These are phyloP conservation scores for Craspedostauros australis DNA, from an alignment of 108 stramenopile genomes.

Conservation along the genomic window DNA sequence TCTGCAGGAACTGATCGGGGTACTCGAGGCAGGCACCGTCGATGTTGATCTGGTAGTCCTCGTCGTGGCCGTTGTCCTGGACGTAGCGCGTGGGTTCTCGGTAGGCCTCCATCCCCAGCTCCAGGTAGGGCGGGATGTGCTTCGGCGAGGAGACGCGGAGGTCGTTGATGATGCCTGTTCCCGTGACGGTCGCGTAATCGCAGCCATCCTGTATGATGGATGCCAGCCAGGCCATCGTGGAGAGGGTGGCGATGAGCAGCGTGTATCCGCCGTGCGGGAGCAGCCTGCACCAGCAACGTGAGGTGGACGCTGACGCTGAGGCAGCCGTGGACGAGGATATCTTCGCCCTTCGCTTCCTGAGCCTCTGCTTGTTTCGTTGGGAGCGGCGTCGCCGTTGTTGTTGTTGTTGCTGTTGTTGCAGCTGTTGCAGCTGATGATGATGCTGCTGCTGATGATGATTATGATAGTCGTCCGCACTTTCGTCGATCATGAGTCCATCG, in stretches of 20 bases:
- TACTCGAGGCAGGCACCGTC: slow-evolving; percentile 33
- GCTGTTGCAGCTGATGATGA: no score
- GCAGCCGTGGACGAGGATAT: no score
- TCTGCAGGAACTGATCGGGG: slow-evolving; percentile 30
- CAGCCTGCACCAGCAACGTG: no score
- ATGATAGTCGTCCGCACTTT: no score
- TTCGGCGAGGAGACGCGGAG: slow-evolving; percentile 19
- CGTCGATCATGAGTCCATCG: no score
- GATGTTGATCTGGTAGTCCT: neutral
- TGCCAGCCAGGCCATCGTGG: slow-evolving; percentile 42
- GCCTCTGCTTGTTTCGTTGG: no score
- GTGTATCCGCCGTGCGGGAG: slow-evolving; percentile 40
- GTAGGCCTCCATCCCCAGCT: slow-evolving; percentile 57
- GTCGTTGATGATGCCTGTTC: slow-evolving; percentile 33
- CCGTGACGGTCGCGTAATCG: slow-evolving; percentile 35
- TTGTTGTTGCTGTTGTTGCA: no score
- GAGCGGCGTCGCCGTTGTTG: no score
- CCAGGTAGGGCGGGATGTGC: slow-evolving; percentile 37
- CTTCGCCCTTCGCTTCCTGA: no score
- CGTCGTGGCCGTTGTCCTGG: neutral
- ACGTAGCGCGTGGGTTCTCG: slow-evolving; percentile 32
- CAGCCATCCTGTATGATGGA: slow-evolving; percentile 48
- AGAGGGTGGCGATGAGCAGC: slow-evolving; percentile 26
- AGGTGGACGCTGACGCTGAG: no score
- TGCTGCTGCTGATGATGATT: no score